Conservation (phyloP, 495 filamentous ascomycete genomes). For the Lindgomyces ingoldianus region DNA sequence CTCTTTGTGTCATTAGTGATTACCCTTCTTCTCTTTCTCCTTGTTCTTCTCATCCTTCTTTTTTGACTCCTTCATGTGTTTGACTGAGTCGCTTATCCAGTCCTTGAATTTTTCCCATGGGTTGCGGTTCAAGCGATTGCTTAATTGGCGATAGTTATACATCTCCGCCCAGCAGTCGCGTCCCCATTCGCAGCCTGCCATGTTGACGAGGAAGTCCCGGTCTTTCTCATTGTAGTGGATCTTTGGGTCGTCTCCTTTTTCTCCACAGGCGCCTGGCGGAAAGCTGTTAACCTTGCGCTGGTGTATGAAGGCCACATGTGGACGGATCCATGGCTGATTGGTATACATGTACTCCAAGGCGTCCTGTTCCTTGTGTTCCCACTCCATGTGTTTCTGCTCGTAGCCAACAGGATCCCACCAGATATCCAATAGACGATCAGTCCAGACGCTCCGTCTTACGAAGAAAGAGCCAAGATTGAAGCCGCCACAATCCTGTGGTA, state of each 20-base stretch:
- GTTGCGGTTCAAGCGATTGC: conserved; percentile 80
- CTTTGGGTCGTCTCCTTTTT: conserved; percentile 67
- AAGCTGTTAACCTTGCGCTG: conserved; percentile 95
- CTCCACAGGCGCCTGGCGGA: conserved; percentile 83
- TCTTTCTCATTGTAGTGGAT: conserved; percentile 87
- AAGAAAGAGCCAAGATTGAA: conserved; percentile 99
- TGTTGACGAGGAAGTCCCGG: conserved; percentile 95
- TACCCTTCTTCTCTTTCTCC: conserved; percentile 28
- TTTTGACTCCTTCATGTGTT: conserved; percentile 26
- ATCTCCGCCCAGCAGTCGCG: conserved; percentile 98
- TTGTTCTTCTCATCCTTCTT: conserved; percentile 28
- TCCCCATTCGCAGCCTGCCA: conserved; percentile 96
- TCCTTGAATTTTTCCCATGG: conserved; percentile 68
- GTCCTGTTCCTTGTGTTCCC: conserved; percentile 98
- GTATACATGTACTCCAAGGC: conserved; percentile 89
- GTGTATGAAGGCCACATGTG: conserved; percentile 82
- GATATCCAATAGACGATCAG: conserved; percentile 86
- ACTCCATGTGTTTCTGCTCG: conserved; percentile 98
- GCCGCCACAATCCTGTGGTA: conserved; percentile 92
- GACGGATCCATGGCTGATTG: conserved; percentile 89
- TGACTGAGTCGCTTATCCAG: conserved; percentile 41
- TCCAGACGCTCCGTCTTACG: conserved; percentile 78
- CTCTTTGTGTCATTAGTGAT: conserved; percentile 25
- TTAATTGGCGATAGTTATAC: conserved; percentile 85
- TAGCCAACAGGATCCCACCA: conserved; percentile 99